These are phyloP conservation scores for Psidium friedrichsthalianum DNA, from an alignment of 345 rosid species.

Conservation along the genomic window DNA sequence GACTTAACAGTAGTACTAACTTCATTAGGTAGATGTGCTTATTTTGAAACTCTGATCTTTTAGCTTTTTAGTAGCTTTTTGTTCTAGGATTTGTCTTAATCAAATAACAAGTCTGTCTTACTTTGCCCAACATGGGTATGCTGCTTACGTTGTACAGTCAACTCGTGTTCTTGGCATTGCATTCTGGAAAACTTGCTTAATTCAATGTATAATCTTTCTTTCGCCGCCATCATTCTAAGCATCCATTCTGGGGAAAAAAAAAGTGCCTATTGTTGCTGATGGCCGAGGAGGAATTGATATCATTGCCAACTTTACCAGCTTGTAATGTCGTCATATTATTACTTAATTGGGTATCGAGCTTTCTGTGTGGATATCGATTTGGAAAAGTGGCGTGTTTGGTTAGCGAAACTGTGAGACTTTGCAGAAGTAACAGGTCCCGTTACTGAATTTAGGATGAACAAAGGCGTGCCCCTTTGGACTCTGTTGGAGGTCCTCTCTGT, in stretches of 20 bases:
- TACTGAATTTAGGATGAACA: background rate
- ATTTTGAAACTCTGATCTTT: background rate
- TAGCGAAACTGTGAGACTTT: background rate
- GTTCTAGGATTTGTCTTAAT: background rate
- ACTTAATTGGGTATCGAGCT: background rate
- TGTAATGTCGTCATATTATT: background rate
- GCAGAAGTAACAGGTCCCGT: background rate
- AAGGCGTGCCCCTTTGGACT: background rate
- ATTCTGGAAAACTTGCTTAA: background rate
- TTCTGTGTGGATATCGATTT: background rate
- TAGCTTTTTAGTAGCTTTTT: background rate
- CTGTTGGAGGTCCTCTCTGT: background rate
- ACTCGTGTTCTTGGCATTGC: background rate
- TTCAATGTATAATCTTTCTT: background rate
- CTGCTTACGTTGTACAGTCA: background rate
- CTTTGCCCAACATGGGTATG: background rate
- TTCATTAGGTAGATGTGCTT: background rate
- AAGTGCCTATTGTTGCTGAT: background rate
- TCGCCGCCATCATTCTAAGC: background rate
- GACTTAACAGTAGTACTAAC: background rate
- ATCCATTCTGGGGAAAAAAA: too few species aligned
- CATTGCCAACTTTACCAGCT: background rate
- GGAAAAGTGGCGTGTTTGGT: background rate
- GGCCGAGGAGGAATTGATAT: background rate
- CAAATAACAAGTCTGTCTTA: background rate